Evolutionary conservation across 1,284 basidiomycete genomes (phyloP).

Genomic region (Xerocomus nothofagi): DNA sequence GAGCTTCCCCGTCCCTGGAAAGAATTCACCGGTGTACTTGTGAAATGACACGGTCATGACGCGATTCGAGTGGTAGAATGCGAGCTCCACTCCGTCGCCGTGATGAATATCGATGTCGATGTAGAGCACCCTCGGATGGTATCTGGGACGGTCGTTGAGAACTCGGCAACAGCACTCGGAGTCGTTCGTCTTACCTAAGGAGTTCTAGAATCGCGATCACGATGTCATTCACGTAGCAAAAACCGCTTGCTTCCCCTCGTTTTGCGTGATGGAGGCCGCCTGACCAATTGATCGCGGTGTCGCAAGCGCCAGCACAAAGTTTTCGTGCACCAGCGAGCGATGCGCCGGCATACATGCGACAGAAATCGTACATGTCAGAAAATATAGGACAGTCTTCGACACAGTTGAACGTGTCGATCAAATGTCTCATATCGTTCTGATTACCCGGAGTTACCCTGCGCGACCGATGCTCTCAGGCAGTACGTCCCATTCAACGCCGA

Average conservation of each 20-base stretch:
- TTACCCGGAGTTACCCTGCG: constrained; percentile 80
- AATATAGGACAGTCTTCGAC: constrained; percentile 96
- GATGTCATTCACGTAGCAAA: constrained; percentile 96
- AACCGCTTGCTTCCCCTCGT: constrained; percentile 93
- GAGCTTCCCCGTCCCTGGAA: constrained; percentile 92
- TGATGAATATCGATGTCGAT: constrained; percentile 99
- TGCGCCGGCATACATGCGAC: constrained; percentile 87
- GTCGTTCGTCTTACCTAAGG: constrained; percentile 58
- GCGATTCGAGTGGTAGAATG: constrained; percentile 96
- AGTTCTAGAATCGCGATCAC: constrained; percentile 93
- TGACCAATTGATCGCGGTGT: constrained; percentile 98
- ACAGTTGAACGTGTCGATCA: constrained; percentile 84
- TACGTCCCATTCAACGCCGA: neutral
- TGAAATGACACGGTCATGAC: constrained; percentile 99
- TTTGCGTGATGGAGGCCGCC: constrained; percentile 96
- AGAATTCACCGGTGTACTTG: constrained; percentile 99
- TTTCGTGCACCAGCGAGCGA: constrained; percentile 90
- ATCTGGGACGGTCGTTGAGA: constrained; percentile 45
- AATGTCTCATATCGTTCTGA: constrained; percentile 68
- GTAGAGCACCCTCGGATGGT: constrained; percentile 89
- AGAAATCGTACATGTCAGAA: constrained; percentile 90
- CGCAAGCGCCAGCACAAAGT: constrained; percentile 81
- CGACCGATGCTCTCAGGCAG: constrained; percentile 2
- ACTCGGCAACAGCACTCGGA: neutral
- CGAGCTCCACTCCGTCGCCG: constrained; percentile 95